A percentile compares a stretch with the other conserved stretches of the same genome.
phyloP scores from a whole-genome alignment of 2,329 filamentous ascomycete genomes.

The Epichloe elymi region DNA sequence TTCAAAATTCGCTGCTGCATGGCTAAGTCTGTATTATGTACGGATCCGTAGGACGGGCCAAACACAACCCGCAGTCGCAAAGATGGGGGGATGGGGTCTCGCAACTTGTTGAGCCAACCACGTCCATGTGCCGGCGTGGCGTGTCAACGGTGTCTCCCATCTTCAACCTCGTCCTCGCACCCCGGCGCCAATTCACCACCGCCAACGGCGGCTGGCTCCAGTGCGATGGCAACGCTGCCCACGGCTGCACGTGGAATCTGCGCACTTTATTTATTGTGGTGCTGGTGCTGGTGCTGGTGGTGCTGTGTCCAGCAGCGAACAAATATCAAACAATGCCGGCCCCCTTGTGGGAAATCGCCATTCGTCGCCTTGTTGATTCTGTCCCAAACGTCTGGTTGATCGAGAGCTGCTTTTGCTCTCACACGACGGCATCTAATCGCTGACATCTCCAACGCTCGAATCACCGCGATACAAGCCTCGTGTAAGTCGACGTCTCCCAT shows the following conservation, averaged over 20 bases:
- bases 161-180: neutral
- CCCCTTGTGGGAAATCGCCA: neutral
- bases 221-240: neutral
- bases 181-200: constrained; percentile 1
- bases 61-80: neutral
- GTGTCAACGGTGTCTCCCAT: neutral
- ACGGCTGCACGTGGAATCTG: neutral
- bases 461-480: neutral
- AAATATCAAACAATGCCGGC: neutral
- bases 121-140: neutral
- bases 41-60: neutral
- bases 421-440: neutral
- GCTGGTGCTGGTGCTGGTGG: neutral
- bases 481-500: neutral
- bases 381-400: neutral
- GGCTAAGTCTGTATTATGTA: too few relatives aligned
- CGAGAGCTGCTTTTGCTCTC: neutral
- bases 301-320: neutral
- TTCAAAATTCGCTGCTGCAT: too few relatives aligned
- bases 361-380: neutral
- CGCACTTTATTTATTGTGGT: neutral
- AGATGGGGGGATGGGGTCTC: neutral
- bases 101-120: neutral
- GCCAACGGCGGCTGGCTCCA: neutral
- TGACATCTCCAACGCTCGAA: neutral